These are phyloP conservation scores for Pachyrhizus erosus DNA, from an alignment of 306 rosid species.

Conservation along the genomic window DNA sequence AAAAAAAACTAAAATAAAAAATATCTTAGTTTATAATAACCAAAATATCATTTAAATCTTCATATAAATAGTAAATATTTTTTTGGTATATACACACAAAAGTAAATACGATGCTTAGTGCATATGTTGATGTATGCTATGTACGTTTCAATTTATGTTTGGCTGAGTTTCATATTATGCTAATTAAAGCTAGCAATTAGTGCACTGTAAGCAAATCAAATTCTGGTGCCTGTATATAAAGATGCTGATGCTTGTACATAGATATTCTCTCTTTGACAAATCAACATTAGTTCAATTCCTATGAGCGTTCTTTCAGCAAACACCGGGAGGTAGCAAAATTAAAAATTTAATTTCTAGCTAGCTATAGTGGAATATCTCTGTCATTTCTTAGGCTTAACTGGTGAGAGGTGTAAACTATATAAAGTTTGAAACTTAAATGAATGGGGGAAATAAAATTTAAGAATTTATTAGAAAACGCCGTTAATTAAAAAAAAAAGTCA, in stretches of 20 bases:
- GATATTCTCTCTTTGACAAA: conserved; percentile 5
- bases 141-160: background rate
- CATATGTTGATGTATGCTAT: background rate
- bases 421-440: background rate
- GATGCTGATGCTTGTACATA: conserved; percentile 21
- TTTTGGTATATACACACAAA: background rate
- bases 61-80: background rate
- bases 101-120: background rate
- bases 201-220: conserved; percentile 10
- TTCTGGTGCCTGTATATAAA: background rate
- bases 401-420: background rate
- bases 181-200: conserved; percentile 15
- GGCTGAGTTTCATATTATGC: background rate
- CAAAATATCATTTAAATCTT: no score
- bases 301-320: background rate
- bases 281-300: background rate
- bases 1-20: no score
- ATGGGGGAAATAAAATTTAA: background rate
- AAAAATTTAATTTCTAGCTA: background rate
- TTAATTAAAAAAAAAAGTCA: background rate
- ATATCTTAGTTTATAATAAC: no score
- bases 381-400: background rate
- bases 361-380: background rate
- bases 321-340: background rate
- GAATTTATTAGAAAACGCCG: background rate